phyloP scores from a whole-genome alignment of 768 basidiomycete species.

The Naganishia vaughanmartiniae region DNA sequence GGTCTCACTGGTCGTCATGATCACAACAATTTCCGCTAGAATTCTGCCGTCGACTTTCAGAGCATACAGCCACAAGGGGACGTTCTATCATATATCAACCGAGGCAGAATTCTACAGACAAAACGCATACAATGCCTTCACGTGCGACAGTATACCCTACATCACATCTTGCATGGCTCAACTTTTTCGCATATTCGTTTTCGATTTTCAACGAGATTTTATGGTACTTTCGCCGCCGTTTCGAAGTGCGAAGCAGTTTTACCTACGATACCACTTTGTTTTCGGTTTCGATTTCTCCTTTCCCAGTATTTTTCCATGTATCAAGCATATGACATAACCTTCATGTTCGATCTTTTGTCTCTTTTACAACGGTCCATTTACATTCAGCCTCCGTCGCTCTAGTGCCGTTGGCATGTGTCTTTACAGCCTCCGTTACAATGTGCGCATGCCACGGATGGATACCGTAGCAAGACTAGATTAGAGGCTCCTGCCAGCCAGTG shows the following conservation, averaged over 20 bases:
- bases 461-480: no score
- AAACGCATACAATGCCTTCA: background rate
- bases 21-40: background rate
- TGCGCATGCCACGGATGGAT: no score
- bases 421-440: no score
- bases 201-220: background rate
- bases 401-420: no score
- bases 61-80: background rate
- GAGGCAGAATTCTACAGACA: background rate
- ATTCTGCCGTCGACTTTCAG: background rate
- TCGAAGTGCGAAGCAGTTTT: background rate
- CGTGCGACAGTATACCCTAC: background rate
- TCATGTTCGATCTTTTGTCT: no score
- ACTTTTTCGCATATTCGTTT: constrained; percentile 4
- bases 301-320: background rate
- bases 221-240: background rate
- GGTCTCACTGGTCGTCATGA: background rate
- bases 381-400: no score
- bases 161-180: background rate
- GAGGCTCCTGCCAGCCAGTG: no score
- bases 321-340: no score
- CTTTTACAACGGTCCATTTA: no score
- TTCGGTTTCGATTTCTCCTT: background rate
- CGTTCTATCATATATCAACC: background rate
- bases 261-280: background rate